Evolutionary conservation across 2,329 filamentous ascomycete species (phyloP), one percentile per base, ranked within the genome.

Genomic region (Sporothrix brasiliensis): DNA sequence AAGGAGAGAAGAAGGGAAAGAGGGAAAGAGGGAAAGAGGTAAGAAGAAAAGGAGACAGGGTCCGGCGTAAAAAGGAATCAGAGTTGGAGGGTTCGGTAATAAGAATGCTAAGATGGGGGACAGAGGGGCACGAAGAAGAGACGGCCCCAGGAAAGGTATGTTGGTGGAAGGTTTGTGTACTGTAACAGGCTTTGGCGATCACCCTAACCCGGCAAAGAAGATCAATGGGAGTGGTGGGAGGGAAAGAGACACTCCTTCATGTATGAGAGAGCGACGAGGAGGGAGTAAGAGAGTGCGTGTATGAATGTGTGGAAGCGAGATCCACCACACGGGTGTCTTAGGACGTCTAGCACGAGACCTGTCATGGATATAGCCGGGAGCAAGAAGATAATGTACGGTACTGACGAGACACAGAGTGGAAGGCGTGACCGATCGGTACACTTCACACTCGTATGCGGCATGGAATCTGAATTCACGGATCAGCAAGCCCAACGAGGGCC

Each of bases 31-130:
- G 49, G 41, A 49, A 67, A 53, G 53, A 27, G 24, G 27, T 41
- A 49, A 58, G 49, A 54, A 63, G 34, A 39, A 24, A 67, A 49
- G 24, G 63, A 52, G 58, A 54, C 54, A 58, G 54, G 50, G 63
- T 56, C 47, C n/a, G 19, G 49, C 30, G 53, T 54, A 70, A 73
- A 69, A 69, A 63, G 70, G 72, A 50, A 47, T 52, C 19, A 69
- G 69, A 56, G 63, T 68, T 34, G 73, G 60, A 54, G 65, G 69
- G 39, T 56, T 49, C 61, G 54, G 60, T 34, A 65, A 52, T 53
- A 34, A 60, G 41, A 41, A 74, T 74, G 76, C 69, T 24, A 34
- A 50, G 61, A 65, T 65, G 61, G 61, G 61, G 44, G 44, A 19
- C 56, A 60, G 44, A 56, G 10, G 10, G 39, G 44, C 16, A 44